A percentile compares a stretch with the other conserved stretches of the same genome.
phyloP scores from a whole-genome alignment of 108 stramenopile genomes.

The Chaetoceros tenuissimus region DNA sequence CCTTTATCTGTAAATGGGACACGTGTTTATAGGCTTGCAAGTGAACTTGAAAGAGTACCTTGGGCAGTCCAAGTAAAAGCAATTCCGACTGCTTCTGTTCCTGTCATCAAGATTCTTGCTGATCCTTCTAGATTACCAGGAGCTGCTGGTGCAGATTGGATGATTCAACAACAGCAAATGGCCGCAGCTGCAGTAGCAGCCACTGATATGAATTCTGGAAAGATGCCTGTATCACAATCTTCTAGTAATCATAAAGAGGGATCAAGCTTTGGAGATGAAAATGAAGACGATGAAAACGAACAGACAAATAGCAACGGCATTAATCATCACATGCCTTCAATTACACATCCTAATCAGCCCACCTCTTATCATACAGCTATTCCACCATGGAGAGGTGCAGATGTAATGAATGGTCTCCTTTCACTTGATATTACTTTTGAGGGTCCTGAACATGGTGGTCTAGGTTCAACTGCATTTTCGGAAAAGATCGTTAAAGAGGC shows the following conservation, averaged over 20 bases:
- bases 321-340: neutral
- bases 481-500: slow-evolving; percentile 65
- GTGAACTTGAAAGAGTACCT: slow-evolving; percentile 62
- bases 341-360: slow-evolving; percentile 8
- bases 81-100: slow-evolving; percentile 80
- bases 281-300: neutral
- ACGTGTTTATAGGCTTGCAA: slow-evolving; percentile 69
- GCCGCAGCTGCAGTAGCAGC: slow-evolving; percentile 9
- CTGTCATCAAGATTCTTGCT: slow-evolving; percentile 81
- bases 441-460: slow-evolving; percentile 87
- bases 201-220: neutral
- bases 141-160: slow-evolving; percentile 28
- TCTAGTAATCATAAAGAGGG: neutral
- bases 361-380: slow-evolving; percentile 19
- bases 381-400: slow-evolving; percentile 78
- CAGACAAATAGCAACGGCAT: slow-evolving; percentile 3
- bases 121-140: slow-evolving; percentile 73
- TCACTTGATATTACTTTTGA: slow-evolving; percentile 94
- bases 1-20: slow-evolving; percentile 60
- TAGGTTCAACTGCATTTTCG: slow-evolving; percentile 81
- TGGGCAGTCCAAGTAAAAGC: slow-evolving; percentile 89
- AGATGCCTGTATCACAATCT: neutral
- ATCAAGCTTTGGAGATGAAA: neutral
- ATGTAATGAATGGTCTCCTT: slow-evolving; percentile 75
- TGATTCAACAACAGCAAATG: slow-evolving; percentile 32